phyloP scores from a whole-genome alignment of 75 land plant species.

The Gnetum montanum region DNA sequence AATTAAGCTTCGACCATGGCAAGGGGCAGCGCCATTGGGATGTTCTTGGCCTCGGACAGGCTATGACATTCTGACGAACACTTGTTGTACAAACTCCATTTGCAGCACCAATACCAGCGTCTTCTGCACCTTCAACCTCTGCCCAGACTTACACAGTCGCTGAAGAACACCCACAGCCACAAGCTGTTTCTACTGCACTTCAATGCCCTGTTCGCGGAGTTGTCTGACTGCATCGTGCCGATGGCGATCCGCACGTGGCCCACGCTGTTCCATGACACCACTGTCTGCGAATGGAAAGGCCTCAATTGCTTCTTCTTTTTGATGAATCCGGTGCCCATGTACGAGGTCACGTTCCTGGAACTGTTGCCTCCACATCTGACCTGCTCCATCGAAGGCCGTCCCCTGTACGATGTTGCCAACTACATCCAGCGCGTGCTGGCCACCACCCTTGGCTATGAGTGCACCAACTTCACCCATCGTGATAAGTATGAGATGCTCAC shows the following conservation, averaged over 20 bases:
- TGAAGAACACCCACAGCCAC: too few species aligned
- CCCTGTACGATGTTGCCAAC: conserved; percentile 47
- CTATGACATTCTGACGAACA: too few species aligned
- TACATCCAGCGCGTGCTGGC: conserved; percentile 37
- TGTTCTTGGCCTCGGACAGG: too few species aligned
- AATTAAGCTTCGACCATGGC: too few species aligned
- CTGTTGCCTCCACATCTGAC: conserved; percentile 36
- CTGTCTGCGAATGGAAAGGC: conserved; percentile 50
- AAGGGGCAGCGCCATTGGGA: too few species aligned
- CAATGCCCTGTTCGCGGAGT: conserved; percentile 53
- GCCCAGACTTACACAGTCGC: too few species aligned
- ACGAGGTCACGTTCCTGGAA: conserved; percentile 29
- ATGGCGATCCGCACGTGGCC: conserved; percentile 28
- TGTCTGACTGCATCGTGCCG: conserved; percentile 53
- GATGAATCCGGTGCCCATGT: conserved; percentile 46
- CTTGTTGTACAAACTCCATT: too few species aligned
- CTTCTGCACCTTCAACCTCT: too few species aligned
- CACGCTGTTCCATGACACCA: conserved; percentile 51
- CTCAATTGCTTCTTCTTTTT: conserved; percentile 53
- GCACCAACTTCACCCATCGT: conserved; percentile 43
- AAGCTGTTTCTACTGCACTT: conserved; percentile 52
- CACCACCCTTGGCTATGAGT: conserved; percentile 38
- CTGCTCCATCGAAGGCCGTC: conserved; percentile 44
- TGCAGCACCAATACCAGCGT: too few species aligned
- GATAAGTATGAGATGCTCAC: conserved; percentile 55